These are phyloP conservation scores for Phytophthora tentaculata DNA, from an alignment of 352 stramenopile genomes.

Conservation along the genomic window DNA sequence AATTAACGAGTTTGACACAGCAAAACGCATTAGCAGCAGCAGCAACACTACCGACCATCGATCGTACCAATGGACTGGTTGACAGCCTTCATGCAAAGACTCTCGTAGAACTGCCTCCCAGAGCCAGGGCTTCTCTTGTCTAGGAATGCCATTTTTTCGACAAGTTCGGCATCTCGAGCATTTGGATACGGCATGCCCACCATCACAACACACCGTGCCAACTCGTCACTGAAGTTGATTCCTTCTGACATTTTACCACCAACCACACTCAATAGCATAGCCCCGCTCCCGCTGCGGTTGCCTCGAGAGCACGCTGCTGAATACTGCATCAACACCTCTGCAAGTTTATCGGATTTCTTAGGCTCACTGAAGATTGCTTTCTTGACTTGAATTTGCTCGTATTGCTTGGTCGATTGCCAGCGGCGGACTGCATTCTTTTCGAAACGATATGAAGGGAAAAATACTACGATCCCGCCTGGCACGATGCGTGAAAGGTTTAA, in stretches of 20 bases:
- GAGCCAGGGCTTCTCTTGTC: conserved; percentile 67
- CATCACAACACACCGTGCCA: conserved; percentile 97
- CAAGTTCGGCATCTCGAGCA: conserved; percentile 94
- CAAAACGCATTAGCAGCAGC: conserved; percentile 17
- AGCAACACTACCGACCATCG: conserved; percentile 1
- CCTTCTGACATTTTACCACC: conserved; percentile 99
- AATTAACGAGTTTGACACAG: neutral
- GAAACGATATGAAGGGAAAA: conserved; percentile 98
- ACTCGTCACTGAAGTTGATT: conserved; percentile 99
- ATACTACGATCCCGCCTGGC: conserved; percentile 96
- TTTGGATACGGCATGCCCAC: conserved; percentile 99
- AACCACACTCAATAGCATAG: conserved; percentile 96
- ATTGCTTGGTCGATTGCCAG: conserved; percentile 87
- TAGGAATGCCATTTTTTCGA: conserved; percentile 97
- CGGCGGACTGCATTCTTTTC: conserved; percentile 88
- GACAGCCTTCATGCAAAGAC: conserved; percentile 98
- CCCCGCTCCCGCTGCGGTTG: conserved; percentile 49
- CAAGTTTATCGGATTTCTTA: conserved; percentile 93
- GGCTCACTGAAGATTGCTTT: conserved; percentile 96
- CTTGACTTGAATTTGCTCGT: conserved; percentile 85
- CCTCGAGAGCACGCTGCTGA: conserved; percentile 59
- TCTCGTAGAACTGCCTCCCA: conserved; percentile 96
- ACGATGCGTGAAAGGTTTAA: conserved; percentile 92
- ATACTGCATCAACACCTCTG: conserved; percentile 88
- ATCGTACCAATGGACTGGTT: conserved; percentile 98